A percentile compares a stretch with the other conserved stretches of the same genome.
Conservation (phyloP, 2,329 filamentous ascomycete species). For the Pseudocercospora vitis region DNA sequence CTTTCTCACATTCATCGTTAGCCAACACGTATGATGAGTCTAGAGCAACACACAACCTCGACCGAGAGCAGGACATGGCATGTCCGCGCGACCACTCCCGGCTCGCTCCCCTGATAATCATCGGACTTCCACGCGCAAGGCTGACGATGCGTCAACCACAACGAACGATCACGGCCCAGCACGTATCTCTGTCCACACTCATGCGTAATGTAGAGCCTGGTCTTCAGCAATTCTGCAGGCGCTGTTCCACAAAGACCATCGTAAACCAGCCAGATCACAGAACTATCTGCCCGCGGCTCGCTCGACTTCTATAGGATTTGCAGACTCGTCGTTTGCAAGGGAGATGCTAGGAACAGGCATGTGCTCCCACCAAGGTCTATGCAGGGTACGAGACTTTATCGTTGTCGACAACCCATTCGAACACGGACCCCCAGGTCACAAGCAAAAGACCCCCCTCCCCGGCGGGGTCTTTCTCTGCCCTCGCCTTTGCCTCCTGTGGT, state of each 20-base stretch:
- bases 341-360: slow-evolving; percentile 1
- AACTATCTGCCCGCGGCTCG: not conserved
- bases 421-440: not conserved
- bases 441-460: not conserved
- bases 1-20: too few species aligned
- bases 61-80: too few species aligned
- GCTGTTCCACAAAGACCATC: too few species aligned
- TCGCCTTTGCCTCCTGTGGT: too few species aligned
- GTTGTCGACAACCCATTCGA: not conserved
- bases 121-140: slow-evolving; percentile 2
- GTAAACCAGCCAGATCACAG: too few species aligned
- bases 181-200: not conserved
- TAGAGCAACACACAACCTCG: too few species aligned
- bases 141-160: slow-evolving; percentile 2
- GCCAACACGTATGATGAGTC: too few species aligned
- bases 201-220: not conserved
- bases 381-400: slow-evolving; percentile 8
- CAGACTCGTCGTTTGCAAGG: not conserved
- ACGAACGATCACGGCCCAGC: not conserved
- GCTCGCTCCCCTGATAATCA: too few species aligned
- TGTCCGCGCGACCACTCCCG: too few species aligned
- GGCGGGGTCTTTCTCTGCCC: not conserved
- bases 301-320: not conserved
- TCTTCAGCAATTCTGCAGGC: not conserved
- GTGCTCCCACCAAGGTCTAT: not conserved